Evolutionary conservation across 2,329 filamentous ascomycete genomes (phyloP).

Genomic region (Basipetospora chlamydospora): DNA sequence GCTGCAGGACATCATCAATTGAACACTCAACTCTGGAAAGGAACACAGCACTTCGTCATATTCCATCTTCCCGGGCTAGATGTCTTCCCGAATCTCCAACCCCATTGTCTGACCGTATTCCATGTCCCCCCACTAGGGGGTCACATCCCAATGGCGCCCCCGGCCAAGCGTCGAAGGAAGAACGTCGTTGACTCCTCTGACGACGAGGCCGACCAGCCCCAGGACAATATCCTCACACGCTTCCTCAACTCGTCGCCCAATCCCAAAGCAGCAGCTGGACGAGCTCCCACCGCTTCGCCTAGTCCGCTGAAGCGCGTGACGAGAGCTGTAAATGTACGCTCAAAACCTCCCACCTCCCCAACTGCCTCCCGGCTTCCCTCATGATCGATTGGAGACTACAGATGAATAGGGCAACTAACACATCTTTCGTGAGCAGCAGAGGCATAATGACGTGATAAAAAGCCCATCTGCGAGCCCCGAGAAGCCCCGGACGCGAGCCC

Average conservation of each 20-base stretch:
- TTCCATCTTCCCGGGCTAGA: background rate
- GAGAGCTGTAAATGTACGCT: conserved; percentile 1
- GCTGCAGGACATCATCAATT: no score
- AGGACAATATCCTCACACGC: conserved; percentile 33
- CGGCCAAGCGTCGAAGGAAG: conserved; percentile 43
- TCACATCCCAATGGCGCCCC: conserved; percentile 33
- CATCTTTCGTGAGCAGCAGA: no score
- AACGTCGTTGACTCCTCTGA: conserved; percentile 36
- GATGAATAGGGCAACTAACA: no score
- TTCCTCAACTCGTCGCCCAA: conserved; percentile 40
- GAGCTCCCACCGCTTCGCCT: conserved; percentile 21
- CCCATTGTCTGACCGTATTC: background rate
- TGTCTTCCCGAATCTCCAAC: no score
- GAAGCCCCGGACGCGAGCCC: conserved; percentile 21
- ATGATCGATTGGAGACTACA: no score
- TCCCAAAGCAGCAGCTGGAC: conserved; percentile 19
- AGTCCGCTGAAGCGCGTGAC: conserved; percentile 23
- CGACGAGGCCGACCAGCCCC: conserved; percentile 28
- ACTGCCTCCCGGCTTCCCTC: no score
- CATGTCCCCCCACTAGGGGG: conserved; percentile 1
- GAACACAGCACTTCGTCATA: background rate
- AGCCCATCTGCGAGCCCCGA: conserved; percentile 31
- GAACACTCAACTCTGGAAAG: no score
- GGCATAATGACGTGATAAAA: no score
- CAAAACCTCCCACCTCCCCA: no score